Percentiles rank a stretch among this genome's conserved stretches.
These are phyloP conservation scores for Epichloe coenophiala DNA, from an alignment of 2,329 filamentous ascomycete species.

Conservation along the genomic window DNA sequence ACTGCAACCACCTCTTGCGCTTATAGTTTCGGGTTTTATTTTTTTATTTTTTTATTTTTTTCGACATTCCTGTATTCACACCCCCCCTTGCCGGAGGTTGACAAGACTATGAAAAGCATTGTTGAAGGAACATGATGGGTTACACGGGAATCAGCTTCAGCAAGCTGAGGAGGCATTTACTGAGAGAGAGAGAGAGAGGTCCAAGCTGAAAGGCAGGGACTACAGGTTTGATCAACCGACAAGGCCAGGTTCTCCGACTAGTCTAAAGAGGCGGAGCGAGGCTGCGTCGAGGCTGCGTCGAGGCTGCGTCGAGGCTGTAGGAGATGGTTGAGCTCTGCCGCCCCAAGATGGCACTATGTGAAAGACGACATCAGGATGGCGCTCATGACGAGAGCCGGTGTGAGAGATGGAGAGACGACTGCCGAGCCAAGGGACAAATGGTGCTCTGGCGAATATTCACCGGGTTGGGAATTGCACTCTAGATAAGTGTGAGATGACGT, in stretches of 20 bases:
- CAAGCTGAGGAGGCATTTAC: background rate
- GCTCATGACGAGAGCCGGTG: background rate
- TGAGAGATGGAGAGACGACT: background rate
- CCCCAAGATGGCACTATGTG: background rate
- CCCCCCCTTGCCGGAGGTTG: background rate
- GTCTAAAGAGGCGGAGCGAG: background rate
- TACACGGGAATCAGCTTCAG: background rate
- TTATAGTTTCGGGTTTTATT: background rate
- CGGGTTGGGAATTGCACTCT: background rate
- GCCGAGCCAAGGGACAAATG: background rate
- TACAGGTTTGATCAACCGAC: background rate
- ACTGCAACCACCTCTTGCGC: background rate
- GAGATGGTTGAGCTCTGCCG: background rate
- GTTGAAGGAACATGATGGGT: background rate
- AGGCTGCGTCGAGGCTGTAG: background rate
- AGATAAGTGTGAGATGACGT: background rate
- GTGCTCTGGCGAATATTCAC: background rate
- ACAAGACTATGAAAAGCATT: conserved; percentile 3
- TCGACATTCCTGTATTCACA: background rate
- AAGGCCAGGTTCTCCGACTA: background rate
- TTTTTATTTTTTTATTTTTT: background rate
- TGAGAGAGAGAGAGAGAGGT: background rate
- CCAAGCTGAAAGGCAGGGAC: background rate
- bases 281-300: background rate
- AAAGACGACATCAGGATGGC: too few relatives aligned